Conservation (phyloP, 148 eudicot genomes). For the Limonium bicolor region DNA sequence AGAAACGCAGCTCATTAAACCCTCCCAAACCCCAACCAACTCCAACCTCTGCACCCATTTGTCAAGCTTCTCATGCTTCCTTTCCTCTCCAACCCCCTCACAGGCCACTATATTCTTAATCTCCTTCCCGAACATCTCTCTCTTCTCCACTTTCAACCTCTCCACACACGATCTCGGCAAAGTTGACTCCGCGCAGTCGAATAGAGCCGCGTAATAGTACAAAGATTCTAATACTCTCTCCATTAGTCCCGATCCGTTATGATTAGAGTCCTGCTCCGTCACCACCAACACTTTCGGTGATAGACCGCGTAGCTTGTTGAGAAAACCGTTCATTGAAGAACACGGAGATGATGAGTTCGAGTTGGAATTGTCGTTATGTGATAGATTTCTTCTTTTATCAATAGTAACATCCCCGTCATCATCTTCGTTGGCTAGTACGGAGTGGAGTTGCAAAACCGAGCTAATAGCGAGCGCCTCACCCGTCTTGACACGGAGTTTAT, state of each 20-base stretch:
- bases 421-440: slow-evolving; percentile 27
- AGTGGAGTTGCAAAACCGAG: slow-evolving; percentile 66
- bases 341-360: slow-evolving; percentile 24
- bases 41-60: slow-evolving; percentile 73
- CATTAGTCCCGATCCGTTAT: slow-evolving; percentile 52
- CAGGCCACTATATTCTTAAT: slow-evolving; percentile 75
- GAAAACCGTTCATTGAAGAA: slow-evolving; percentile 44
- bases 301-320: slow-evolving; percentile 51
- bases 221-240: slow-evolving; percentile 72
- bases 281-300: slow-evolving; percentile 84
- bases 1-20: slow-evolving; percentile 59
- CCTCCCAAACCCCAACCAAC: slow-evolving; percentile 45
- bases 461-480: slow-evolving; percentile 92
- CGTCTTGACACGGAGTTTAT: slow-evolving; percentile 70
- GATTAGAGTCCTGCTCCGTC: slow-evolving; percentile 78
- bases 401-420: slow-evolving; percentile 19
- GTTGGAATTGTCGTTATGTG: slow-evolving; percentile 50
- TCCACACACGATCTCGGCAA: slow-evolving; percentile 57
- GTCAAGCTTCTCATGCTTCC: slow-evolving; percentile 81
- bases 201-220: slow-evolving; percentile 75
- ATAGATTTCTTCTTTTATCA: slow-evolving; percentile 32
- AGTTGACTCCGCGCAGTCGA: slow-evolving; percentile 78
- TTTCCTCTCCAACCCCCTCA: slow-evolving; percentile 65
- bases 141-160: slow-evolving; percentile 73
- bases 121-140: slow-evolving; percentile 72